Base-by-base conservation (phyloP, 768 basidiomycete species). In the Psilocybe subaeruginosa region DNA sequence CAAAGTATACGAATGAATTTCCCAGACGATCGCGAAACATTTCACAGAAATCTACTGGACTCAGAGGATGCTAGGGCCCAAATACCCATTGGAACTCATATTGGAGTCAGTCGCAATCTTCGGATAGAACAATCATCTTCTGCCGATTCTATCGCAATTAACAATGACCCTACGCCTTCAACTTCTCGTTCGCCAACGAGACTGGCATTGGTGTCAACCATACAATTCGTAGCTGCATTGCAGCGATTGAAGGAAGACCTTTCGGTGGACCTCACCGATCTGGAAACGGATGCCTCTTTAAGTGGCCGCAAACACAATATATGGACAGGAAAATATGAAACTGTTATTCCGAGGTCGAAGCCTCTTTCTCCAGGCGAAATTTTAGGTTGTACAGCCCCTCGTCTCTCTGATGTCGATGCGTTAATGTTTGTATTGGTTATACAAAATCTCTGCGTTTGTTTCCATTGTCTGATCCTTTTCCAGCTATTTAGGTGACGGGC, bases 281-380 rank as follows among this genome's bases (percentile, higher is more conserved):
- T 65, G 4, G 33, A 66, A 19, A 30, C 30, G 2, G 66, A 70
- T 19, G 61, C 35, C 14, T 56, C 60, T 8, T 49, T 37, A 29
- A 29, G 54, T 45, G 31, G 37, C 35, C 55, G 48, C 7, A 50
- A 62, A 14, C 29, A 47, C 27, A 23, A 60, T 29, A 37, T 59
- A 19, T 87, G 85, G 85, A 76, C 77, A 12, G 89, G 90, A 46
- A 84, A 74, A 69, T 95, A 95, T 70, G 87, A 93, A 4, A 78
- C 85, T 3, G 83, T 79, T 1, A 91, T 97, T 64, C 95, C 95
- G 3, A 85, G 90, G 54, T 89, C 91, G 9, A 95, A 94, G 70
- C 97, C 97, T 43, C 81, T 99, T 7, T 95, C 93, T 14, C 97
- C 97, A 0, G 97, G 97, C 19, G 97, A 99, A 76, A 95, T 99